Evolutionary conservation across 2,329 filamentous ascomycete species (phyloP).

Genomic region (Botryosphaeria dothidea): DNA sequence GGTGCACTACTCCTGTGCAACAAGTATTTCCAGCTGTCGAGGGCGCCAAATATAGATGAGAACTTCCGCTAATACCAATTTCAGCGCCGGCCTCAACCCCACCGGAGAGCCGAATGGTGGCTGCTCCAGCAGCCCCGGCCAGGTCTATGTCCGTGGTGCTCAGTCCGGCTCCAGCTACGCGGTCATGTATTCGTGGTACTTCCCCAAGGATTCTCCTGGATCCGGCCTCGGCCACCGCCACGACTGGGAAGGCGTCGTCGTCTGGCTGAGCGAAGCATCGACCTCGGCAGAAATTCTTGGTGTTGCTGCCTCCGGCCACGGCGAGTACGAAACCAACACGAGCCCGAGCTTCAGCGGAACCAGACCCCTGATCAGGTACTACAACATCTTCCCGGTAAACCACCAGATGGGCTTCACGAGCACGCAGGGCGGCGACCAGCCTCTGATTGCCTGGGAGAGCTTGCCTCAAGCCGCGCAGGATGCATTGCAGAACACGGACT

Average conservation of each 20-base stretch:
- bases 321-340: slow-evolving; percentile 48
- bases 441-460: slow-evolving; percentile 53
- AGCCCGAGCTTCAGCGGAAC: slow-evolving; percentile 45
- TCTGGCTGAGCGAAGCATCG: slow-evolving; percentile 46
- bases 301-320: slow-evolving; percentile 56
- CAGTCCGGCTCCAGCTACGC: slow-evolving; percentile 46
- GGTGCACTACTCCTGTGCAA: too few species aligned
- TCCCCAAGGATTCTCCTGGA: slow-evolving; percentile 50
- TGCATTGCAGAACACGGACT: slow-evolving; percentile 50
- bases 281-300: slow-evolving; percentile 38
- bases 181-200: slow-evolving; percentile 57
- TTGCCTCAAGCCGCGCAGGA: slow-evolving; percentile 44
- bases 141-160: slow-evolving; percentile 52
- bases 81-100: slow-evolving; percentile 46
- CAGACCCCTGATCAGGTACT: slow-evolving; percentile 50
- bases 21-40: too few species aligned
- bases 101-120: slow-evolving; percentile 40
- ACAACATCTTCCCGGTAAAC: slow-evolving; percentile 50
- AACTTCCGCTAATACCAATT: not conserved
- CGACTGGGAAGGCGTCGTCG: slow-evolving; percentile 57
- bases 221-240: slow-evolving; percentile 54
- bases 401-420: slow-evolving; percentile 47
- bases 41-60: too few species aligned
- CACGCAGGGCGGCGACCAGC: slow-evolving; percentile 46
- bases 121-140: slow-evolving; percentile 50